Evolutionary conservation across 768 basidiomycete species (phyloP).

Genomic region (Termitomyces heimii): DNA sequence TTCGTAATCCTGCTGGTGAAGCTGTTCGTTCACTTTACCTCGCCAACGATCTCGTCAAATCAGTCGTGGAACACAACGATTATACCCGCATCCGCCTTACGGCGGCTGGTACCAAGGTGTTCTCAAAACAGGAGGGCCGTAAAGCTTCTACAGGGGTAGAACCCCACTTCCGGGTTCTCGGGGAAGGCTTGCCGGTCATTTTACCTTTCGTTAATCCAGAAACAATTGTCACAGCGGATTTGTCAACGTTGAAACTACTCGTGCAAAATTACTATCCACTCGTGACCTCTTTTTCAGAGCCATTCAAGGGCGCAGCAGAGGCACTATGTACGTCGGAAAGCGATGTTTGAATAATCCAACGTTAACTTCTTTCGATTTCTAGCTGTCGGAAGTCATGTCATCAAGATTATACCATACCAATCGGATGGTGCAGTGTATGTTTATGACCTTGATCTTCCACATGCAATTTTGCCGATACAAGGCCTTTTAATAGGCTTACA

Average conservation of each 20-base stretch:
- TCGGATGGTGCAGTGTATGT: conserved; percentile 51
- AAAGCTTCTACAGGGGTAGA: conserved; percentile 35
- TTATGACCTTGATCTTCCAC: not conserved
- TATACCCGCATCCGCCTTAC: conserved; percentile 82
- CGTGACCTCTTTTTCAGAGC: conserved; percentile 53
- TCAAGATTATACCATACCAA: conserved; percentile 56
- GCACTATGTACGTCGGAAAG: conserved; percentile 40
- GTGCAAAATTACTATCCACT: conserved; percentile 80
- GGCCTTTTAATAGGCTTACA: conserved; percentile 42
- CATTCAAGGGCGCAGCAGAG: conserved; percentile 50
- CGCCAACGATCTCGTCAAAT: conserved; percentile 78
- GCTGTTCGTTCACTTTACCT: conserved; percentile 81
- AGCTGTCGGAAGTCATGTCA: conserved; percentile 71
- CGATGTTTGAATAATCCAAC: not conserved
- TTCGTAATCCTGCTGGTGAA: conserved; percentile 76
- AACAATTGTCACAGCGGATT: conserved; percentile 53
- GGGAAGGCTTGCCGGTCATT: conserved; percentile 80
- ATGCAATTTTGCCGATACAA: conserved; percentile 2
- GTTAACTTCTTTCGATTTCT: not conserved
- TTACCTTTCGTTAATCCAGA: conserved; percentile 72
- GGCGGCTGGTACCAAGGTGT: conserved; percentile 90
- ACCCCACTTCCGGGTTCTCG: conserved; percentile 69
- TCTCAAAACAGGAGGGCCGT: conserved; percentile 82
- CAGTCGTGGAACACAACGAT: conserved; percentile 76
- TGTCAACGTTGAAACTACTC: conserved; percentile 56